Conservation (phyloP, 148 eudicot species). For the Camellia japonica region DNA sequence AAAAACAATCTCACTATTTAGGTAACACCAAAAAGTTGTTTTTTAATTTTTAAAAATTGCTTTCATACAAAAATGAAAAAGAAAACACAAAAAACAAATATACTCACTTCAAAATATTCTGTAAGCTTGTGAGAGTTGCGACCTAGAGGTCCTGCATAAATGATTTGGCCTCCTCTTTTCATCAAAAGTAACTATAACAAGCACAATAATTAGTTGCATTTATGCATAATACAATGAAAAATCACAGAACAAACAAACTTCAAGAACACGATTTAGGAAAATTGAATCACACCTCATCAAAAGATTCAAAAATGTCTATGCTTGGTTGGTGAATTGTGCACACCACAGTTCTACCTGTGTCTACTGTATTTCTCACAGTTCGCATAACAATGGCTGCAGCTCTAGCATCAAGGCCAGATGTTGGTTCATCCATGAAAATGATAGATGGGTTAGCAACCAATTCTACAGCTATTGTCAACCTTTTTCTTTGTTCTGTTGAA, state of each 20-base stretch:
- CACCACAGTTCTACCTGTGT: slow-evolving; percentile 85
- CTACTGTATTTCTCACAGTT: slow-evolving; percentile 75
- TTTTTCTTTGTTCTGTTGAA: slow-evolving; percentile 75
- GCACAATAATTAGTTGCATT: neutral
- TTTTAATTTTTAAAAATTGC: too few species aligned
- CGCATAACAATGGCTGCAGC: slow-evolving; percentile 97
- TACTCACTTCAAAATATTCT: slow-evolving; percentile 70
- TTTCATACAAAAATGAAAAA: too few species aligned
- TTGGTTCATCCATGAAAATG: slow-evolving; percentile 94
- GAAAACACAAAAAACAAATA: neutral
- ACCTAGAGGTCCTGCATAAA: slow-evolving; percentile 72
- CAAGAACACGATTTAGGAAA: neutral
- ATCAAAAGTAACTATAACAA: slow-evolving; percentile 56
- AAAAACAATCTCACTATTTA: too few species aligned
- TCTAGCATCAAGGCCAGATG: slow-evolving; percentile 95
- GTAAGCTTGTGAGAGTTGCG: slow-evolving; percentile 50
- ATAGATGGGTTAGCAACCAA: slow-evolving; percentile 84
- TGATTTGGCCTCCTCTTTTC: slow-evolving; percentile 77
- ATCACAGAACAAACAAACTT: neutral
- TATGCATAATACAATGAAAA: neutral
- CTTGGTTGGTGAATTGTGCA: slow-evolving; percentile 95
- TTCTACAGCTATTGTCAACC: slow-evolving; percentile 79
- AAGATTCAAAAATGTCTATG: slow-evolving; percentile 85
- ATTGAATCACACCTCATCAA: slow-evolving; percentile 62
- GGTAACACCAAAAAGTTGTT: too few species aligned